Evolutionary conservation across 805 yeast genomes (phyloP), one percentile per base, ranked within the genome.

Genomic region (Metschnikowia colocasiae): DNA sequence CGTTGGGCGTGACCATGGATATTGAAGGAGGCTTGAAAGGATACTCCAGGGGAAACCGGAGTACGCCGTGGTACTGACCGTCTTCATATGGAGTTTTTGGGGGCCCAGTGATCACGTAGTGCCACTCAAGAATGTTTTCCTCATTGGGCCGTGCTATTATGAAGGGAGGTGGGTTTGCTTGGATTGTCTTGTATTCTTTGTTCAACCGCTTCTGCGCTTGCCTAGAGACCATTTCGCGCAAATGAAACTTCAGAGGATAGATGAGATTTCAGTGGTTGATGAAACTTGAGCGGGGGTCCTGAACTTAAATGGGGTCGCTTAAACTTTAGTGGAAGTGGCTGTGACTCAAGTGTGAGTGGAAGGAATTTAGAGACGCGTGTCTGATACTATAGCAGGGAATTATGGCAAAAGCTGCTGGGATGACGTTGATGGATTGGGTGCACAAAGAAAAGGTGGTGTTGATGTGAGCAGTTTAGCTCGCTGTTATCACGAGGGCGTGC

Each of bases 11-110:
- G 39, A 82, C 71, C 87, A 91, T 89, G 48, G 87, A 75, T 45
- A 91, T 91, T 10, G 95, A 79, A 1, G 97, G 97, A 9, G 97
- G 97, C 55, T 87, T 83, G 71, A 87, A 88, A 0, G 97, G 97
- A 58, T 90, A 90, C 56, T 89, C 95, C 12, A 78, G 65, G 0
- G 96, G 95, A 63, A 90, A 88, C 13, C 83, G 70, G 19, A 90
- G 73, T n/a, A 87, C 78, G 1, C 97, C 97, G 60, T 90, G 96
- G 61, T 86, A 90, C 62, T 88, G 94, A 0, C 97, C 97, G 19
- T 79, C 80, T 47, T 77, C 85, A 64, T 85, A 92, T 3, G 95
- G 95, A 1, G 97, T 87, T 32, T 82, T 83, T 12, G 94, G 90
- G 4, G 97, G 97, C 1, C 98, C 98, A 0, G 89, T 83, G 43